phyloP scores from a whole-genome alignment of 2,329 filamentous ascomycete species.

The Chrysoporthe deuterocubensis region DNA sequence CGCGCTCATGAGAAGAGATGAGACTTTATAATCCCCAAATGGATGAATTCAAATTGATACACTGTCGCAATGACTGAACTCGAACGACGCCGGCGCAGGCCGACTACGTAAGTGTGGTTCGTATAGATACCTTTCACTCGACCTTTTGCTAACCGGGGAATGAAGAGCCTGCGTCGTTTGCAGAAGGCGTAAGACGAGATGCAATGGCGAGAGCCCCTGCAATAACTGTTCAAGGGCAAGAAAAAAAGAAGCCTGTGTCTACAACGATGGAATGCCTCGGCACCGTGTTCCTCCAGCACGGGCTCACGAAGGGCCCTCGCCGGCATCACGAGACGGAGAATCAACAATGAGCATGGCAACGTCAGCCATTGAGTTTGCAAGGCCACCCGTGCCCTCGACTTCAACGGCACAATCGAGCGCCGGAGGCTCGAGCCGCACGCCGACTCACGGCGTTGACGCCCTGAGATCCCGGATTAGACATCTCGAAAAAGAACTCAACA shows the following conservation, averaged over 20 bases:
- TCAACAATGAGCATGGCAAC: not conserved
- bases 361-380: not conserved
- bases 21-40: not conserved
- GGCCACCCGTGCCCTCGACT: not conserved
- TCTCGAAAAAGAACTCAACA: conserved; percentile 47
- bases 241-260: conserved; percentile 39
- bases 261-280: conserved; percentile 32
- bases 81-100: conserved; percentile 29
- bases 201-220: conserved; percentile 47
- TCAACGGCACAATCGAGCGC: conserved; percentile 31
- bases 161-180: conserved; percentile 43
- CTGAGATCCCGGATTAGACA: conserved; percentile 46
- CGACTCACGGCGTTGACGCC: conserved; percentile 39
- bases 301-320: not conserved
- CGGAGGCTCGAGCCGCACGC: not conserved
- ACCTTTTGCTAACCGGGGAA: too few species aligned
- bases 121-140: not conserved
- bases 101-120: conserved; percentile 17
- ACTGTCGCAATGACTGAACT: not conserved
- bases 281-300: not conserved
- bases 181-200: conserved; percentile 47
- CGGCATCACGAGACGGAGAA: not conserved
- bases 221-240: conserved; percentile 46
- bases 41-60: not conserved
- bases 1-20: too few species aligned